Evolutionary conservation across 177 flowering plant genomes (phyloP), one percentile per base, ranked within the genome.

Genomic region (Vitis hybrid): DNA sequence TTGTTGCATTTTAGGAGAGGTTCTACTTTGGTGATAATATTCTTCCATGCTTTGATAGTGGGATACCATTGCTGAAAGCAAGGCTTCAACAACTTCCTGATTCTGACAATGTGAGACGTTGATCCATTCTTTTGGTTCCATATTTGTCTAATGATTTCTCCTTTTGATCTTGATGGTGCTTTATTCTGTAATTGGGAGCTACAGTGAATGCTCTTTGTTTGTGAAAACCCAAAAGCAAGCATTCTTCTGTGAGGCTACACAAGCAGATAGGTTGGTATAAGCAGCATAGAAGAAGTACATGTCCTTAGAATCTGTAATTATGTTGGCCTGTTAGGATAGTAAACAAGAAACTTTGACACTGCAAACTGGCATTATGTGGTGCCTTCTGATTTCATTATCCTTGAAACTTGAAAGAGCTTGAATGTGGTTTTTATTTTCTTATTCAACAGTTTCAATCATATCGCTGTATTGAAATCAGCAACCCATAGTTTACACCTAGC

Each of bases 21-120:
- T 96, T 96, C 82, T 96, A 96, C 88, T 96, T 96, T 75, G 98
- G 97, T 57, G 99, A 96, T 65, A 94, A 87, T 67, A 83, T 96
- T 50, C 80, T 94, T 68, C 98, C 99, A 28, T 92, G 93, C 86
- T 96, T 96, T 80, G 99, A 96, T 80, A 96, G 98, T 80, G 98
- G 98, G 59, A 84, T 96, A 58, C 99, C 99, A 14, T 72, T 96
- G 91, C 95, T 96, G 24, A 87, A 85, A 71, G 87, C 77, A 57
- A 87, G 99, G 80, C 97, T 96, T 31, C 99, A 94, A 71, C 81
- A 87, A 75, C 97, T 96, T 44, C 97, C 97, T 71, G 98, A 96
- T 80, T 93, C 99, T 73, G 92, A 96, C 59, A 96, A 94, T 81
- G 97, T 95, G 81, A 84, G 89, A 61, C 2, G 4, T 57, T 60